A percentile compares a stretch with the other conserved stretches of the same genome.
Conservation (phyloP, 1,139 yeast genomes). For the Magnusiomyces paraingens region DNA sequence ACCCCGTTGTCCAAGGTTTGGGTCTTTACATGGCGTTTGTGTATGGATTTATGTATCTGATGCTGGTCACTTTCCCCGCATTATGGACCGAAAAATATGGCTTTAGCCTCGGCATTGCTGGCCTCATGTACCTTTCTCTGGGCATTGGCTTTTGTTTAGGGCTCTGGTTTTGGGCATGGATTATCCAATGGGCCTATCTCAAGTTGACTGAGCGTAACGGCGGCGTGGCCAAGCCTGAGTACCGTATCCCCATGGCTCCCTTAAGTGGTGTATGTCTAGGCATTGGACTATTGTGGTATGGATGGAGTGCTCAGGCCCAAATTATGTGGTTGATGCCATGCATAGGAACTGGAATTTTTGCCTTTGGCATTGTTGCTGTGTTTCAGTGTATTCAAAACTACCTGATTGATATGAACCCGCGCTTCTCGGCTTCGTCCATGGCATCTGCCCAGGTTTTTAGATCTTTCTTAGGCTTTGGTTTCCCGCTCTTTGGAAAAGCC, state of each 20-base stretch:
- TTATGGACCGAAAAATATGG: conserved; percentile 46
- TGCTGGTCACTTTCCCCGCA: conserved; percentile 53
- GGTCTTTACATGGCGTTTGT: conserved; percentile 59
- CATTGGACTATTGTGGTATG: conserved; percentile 52
- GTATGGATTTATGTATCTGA: conserved; percentile 56
- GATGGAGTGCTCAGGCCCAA: conserved; percentile 52
- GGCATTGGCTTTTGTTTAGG: conserved; percentile 49
- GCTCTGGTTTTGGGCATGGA: conserved; percentile 40
- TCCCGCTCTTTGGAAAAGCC: conserved; percentile 34
- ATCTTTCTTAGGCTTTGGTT: conserved; percentile 50
- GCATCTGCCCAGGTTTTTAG: conserved; percentile 61
- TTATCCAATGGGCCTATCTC: conserved; percentile 38
- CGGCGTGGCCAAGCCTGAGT: conserved; percentile 55
- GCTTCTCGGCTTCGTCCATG: conserved; percentile 50
- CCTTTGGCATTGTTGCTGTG: conserved; percentile 51
- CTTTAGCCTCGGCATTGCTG: conserved; percentile 45
- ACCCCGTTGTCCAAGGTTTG: conserved; percentile 58
- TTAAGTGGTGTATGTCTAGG: conserved; percentile 40
- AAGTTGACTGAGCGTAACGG: conserved; percentile 37
- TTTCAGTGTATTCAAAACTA: conserved; percentile 57
- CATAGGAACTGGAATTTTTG: conserved; percentile 50
- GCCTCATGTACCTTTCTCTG: conserved; percentile 51
- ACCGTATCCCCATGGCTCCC: conserved; percentile 41
- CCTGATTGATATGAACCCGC: conserved; percentile 58
- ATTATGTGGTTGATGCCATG: conserved; percentile 50